Base-by-base conservation (phyloP, 108 stramenopile species). In the Nitzschia sp. region DNA sequence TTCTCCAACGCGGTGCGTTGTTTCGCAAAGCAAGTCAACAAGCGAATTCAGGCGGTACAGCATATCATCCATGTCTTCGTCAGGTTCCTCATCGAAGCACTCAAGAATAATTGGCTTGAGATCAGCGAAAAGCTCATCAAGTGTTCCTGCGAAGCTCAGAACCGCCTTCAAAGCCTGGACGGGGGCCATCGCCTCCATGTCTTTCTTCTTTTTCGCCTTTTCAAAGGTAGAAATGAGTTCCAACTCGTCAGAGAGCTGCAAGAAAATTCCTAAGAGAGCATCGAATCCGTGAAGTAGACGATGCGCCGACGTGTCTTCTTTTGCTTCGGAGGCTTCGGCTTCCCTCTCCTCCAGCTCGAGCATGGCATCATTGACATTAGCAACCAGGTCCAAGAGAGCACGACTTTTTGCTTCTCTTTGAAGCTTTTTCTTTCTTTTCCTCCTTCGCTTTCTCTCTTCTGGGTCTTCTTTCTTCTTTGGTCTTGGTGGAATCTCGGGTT, bases 21-120 rank as follows among this genome's bases (percentile, higher is more conserved):
- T 66, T 58, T 84, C 83, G 26, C 65, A 69, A 35, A 84, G 32
- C 5, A 80, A 50, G 23, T 77, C 77, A 33, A 84, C 68, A 25
- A 78, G 66, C 16, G 72, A 61, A 63, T 73, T 73, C 47, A 79
- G 52, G 33, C 83, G 66, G 48, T 73, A 72, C 9, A 84, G 38
- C 31, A 84, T 48, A 54, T 80, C 76, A 34, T 76, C 72, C 75
- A 84, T 77, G 17, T 79, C 75, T 55, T 84, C 83, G 46, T 79
- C 75, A 28, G 75, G 58, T 47, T 72, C 75, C 36, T 81, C 68
- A 46, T 72, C 66, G 33, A 77, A 61, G 55, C 59, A 70, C 33
- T 84, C 71, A 8, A 77, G 52, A n/a, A 84, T 50, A 44, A 80
- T 79, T 52, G 75, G 83, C 45, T 77, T 66, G 32, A 84, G 56